These are phyloP conservation scores for Leishmania tarentolae DNA, from an alignment of 208 protist species.

Conservation along the genomic window DNA sequence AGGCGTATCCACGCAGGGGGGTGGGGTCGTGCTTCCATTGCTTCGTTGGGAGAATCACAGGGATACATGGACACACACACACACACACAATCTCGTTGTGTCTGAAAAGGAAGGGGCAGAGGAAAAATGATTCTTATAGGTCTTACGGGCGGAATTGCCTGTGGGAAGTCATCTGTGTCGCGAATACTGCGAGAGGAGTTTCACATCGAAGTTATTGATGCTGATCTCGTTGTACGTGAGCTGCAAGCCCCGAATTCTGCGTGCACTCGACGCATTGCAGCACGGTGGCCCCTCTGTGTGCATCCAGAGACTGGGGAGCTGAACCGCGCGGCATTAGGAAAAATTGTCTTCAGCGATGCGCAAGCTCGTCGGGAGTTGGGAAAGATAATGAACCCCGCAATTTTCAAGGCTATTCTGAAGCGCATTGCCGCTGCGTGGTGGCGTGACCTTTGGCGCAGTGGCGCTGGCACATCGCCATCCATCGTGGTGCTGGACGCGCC, in stretches of 20 bases:
- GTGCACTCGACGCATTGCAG: constrained; percentile 66
- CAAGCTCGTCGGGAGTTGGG: constrained; percentile 54
- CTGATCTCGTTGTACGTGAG: constrained; percentile 76
- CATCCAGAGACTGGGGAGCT: constrained; percentile 62
- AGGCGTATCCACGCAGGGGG: neutral
- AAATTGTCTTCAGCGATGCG: constrained; percentile 76
- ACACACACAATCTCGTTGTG: neutral
- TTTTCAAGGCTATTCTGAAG: constrained; percentile 67
- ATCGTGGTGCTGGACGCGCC: constrained; percentile 89
- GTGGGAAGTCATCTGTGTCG: constrained; percentile 91
- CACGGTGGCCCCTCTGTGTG: constrained; percentile 74
- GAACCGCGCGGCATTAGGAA: constrained; percentile 63
- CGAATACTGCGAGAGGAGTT: constrained; percentile 47
- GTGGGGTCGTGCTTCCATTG: neutral
- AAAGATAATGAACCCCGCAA: constrained; percentile 81
- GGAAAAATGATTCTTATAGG: constrained; percentile 84
- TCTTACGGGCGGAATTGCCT: constrained; percentile 92
- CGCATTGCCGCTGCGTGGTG: constrained; percentile 67
- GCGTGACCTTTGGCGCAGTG: constrained; percentile 33
- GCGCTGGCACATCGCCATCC: constrained; percentile 6
- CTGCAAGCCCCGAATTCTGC: constrained; percentile 64
- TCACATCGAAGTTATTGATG: constrained; percentile 79
- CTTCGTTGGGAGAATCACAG: neutral
- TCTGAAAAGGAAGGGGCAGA: neutral
- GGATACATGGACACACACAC: neutral